Evolutionary conservation across 345 rosid species (phyloP).

Genomic region (Anacardium occidentale): DNA sequence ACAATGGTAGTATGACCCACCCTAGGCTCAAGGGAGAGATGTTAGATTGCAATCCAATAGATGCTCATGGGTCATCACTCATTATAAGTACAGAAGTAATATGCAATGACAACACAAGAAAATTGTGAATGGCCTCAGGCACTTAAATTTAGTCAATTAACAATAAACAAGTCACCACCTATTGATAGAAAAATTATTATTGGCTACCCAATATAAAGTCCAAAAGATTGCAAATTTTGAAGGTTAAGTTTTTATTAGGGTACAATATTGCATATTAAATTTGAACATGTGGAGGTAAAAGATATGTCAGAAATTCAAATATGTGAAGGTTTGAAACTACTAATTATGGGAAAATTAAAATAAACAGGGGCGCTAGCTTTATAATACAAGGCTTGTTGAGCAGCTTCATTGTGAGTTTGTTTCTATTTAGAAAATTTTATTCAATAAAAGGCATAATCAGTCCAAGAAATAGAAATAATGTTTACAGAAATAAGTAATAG

Average conservation of each 20-base stretch:
- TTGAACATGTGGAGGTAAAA: not conserved
- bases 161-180: not conserved
- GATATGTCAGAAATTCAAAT: slow-evolving; percentile 6
- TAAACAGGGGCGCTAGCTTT: not conserved
- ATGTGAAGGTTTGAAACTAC: too few species aligned
- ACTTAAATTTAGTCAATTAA: not conserved
- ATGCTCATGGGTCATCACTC: not conserved
- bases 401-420: too few species aligned
- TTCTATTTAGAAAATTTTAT: too few species aligned
- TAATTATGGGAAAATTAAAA: not conserved
- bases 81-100: not conserved
- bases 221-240: not conserved
- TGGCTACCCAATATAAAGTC: not conserved
- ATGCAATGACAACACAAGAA: not conserved
- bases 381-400: not conserved
- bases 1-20: not conserved
- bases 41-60: slow-evolving; percentile 3
- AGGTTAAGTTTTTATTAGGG: not conserved
- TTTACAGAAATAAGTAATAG: not conserved
- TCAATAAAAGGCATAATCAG: not conserved
- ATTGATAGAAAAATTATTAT: not conserved
- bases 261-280: not conserved
- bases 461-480: not conserved
- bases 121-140: not conserved
- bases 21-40: not conserved